Evolutionary conservation across 495 filamentous ascomycete genomes (phyloP), one percentile per base, ranked within the genome.

Genomic region (Talaromyces liani): DNA sequence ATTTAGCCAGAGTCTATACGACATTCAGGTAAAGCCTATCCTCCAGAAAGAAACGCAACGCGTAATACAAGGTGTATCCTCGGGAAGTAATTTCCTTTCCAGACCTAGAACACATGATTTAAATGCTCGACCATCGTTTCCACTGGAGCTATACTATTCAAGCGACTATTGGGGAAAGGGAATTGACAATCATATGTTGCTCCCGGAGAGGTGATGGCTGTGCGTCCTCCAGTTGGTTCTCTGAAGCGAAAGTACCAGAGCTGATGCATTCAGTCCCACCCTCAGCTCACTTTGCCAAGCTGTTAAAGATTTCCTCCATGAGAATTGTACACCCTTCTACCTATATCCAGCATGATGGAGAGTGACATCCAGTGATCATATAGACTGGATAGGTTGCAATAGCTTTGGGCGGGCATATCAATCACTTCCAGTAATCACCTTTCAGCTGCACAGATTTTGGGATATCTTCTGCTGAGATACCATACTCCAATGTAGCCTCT

Each of bases 51-150:
- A 49, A 49, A 49, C 45, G 18, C 22, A 49, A 49, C 6, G 5
- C 9, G 6, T 49, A 49, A 49, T 49, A 20, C n/a, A 49, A 49
- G 45, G 45, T 20, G 45, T 49, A 49, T 49, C 45, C n/a, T 49
- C 18, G 45, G 45, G n/a, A 18, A 45, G 8, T 45, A 45, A 20
- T 49, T 49, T 49, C n/a, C 45, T 49, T 49, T 20, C n/a, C 45
- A 49, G 45, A 22, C 45, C 45, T 20, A 49, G 45, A 49, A 20
- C 45, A 49, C 45, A 49, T 49, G n/a, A 20, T 49, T 8, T n/a
- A 49, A 49, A 49, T 41, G 14, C 36, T 41, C 36, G 12, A 41
- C 6, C 87, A 5, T 49, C n/a, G 45, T 49, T 18, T 20, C 18
- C 10, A 49, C 18, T 49, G 18, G n/a, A n/a, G 45, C 18, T 49